These are phyloP conservation scores for Aspergillus heteromorphus DNA, from an alignment of 495 filamentous ascomycete genomes.

Conservation along the genomic window DNA sequence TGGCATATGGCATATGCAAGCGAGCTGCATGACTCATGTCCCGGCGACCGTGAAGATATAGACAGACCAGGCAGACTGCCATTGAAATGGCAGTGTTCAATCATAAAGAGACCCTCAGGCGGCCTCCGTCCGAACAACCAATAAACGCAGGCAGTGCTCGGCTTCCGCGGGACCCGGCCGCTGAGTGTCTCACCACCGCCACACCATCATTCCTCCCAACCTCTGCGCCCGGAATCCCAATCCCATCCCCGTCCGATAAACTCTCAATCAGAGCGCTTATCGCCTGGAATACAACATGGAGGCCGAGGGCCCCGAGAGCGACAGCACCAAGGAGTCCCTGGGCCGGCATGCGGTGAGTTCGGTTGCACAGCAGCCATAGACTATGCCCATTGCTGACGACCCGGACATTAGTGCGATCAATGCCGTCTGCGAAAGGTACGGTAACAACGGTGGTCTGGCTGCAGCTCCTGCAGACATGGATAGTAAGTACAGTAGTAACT, in stretches of 20 bases:
- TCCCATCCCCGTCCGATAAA: neutral
- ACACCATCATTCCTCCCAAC: neutral
- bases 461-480: neutral
- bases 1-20: no score
- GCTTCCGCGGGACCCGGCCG: conserved; percentile 17
- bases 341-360: conserved; percentile 31
- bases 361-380: neutral
- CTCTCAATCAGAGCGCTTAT: neutral
- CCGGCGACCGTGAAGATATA: no score
- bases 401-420: conserved; percentile 46
- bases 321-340: conserved; percentile 19
- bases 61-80: no score
- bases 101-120: no score
- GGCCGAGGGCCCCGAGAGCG: conserved; percentile 31
- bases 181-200: neutral
- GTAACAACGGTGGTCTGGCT: neutral
- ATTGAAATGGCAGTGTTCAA: no score
- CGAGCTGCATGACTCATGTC: no score
- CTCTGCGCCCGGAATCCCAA: neutral
- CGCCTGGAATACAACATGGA: conserved; percentile 23
- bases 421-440: conserved; percentile 48
- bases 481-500: neutral
- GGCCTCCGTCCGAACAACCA: no score
- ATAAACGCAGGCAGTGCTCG: conserved; percentile 1
- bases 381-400: conserved; percentile 1